phyloP scores from a whole-genome alignment of 1,284 basidiomycete genomes.

The Cryptococcus hybrid region DNA sequence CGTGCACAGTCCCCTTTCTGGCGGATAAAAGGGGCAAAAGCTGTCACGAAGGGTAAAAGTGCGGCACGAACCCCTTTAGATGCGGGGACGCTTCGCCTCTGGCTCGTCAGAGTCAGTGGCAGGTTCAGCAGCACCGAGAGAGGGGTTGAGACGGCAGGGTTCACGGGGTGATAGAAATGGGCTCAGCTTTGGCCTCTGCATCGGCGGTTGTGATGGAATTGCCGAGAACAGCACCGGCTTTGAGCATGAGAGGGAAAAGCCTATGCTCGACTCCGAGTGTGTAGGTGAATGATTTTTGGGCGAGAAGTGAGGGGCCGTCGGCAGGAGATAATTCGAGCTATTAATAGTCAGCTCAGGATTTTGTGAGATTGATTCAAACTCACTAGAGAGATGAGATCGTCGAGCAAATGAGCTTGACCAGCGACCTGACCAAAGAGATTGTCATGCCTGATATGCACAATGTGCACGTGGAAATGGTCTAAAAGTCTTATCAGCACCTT shows the following conservation, averaged over 20 bases:
- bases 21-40: too few relatives aligned
- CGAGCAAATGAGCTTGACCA: constrained; percentile 89
- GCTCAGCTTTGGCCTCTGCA: not conserved
- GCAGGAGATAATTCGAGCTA: constrained; percentile 60
- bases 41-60: too few relatives aligned
- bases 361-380: constrained; percentile 29
- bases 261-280: constrained; percentile 76
- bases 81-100: too few relatives aligned
- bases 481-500: not conserved
- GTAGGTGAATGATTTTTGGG: constrained; percentile 76
- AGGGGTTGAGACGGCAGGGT: not conserved
- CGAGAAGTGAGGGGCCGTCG: constrained; percentile 56
- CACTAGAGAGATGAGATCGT: constrained; percentile 82
- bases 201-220: not conserved
- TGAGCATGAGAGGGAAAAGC: constrained; percentile 52
- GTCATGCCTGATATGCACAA: constrained; percentile 73
- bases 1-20: too few relatives aligned
- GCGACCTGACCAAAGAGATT: constrained; percentile 70
- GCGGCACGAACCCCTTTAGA: too few relatives aligned
- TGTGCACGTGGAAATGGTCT: constrained; percentile 96
- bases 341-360: not conserved
- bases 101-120: too few relatives aligned
- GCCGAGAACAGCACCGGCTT: constrained; percentile 8
- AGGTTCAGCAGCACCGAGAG: too few relatives aligned
- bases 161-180: not conserved